Evolutionary conservation across 805 yeast species (phyloP).

Genomic region (Candida nitratophila): DNA sequence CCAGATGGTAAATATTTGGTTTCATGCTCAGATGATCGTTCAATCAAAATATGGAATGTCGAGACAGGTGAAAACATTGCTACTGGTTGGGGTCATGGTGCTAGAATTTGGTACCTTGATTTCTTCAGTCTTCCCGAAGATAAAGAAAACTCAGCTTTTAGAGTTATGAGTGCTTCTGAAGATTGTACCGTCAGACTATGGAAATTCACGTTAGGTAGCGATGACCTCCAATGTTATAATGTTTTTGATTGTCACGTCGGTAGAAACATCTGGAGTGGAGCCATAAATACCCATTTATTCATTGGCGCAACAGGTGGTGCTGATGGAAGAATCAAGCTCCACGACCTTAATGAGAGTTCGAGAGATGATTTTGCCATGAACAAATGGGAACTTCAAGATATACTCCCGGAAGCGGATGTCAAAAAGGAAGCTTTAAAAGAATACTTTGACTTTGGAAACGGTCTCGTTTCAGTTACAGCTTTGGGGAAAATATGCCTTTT

Average conservation of each 20-base stretch:
- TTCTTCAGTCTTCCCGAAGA: slow-evolving; percentile 35
- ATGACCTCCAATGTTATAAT: slow-evolving; percentile 33
- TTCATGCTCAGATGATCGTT: slow-evolving; percentile 92
- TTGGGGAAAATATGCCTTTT: slow-evolving; percentile 42
- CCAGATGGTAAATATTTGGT: slow-evolving; percentile 46
- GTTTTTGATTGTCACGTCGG: slow-evolving; percentile 71
- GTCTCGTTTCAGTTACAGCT: slow-evolving; percentile 51
- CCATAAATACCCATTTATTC: slow-evolving; percentile 35
- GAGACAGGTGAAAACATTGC: slow-evolving; percentile 51
- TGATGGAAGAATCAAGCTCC: slow-evolving; percentile 73
- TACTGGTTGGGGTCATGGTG: slow-evolving; percentile 94
- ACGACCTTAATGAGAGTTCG: slow-evolving; percentile 36
- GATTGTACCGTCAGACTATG: slow-evolving; percentile 83
- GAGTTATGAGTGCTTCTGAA: slow-evolving; percentile 67
- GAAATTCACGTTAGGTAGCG: slow-evolving; percentile 33
- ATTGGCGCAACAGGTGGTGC: slow-evolving; percentile 86
- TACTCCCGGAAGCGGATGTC: slow-evolving; percentile 15
- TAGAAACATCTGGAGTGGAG: slow-evolving; percentile 82
- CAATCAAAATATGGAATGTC: slow-evolving; percentile 71
- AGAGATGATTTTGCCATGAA: slow-evolving; percentile 24
- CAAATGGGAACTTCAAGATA: slow-evolving; percentile 27
- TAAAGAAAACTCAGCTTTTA: slow-evolving; percentile 10
- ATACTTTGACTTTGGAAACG: slow-evolving; percentile 39
- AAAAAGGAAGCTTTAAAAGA: slow-evolving; percentile 58
- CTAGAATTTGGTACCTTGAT: slow-evolving; percentile 82